Percentiles rank a stretch among this genome's conserved stretches.
phyloP scores from a whole-genome alignment of 208 protist genomes.

The Leishmania major region DNA sequence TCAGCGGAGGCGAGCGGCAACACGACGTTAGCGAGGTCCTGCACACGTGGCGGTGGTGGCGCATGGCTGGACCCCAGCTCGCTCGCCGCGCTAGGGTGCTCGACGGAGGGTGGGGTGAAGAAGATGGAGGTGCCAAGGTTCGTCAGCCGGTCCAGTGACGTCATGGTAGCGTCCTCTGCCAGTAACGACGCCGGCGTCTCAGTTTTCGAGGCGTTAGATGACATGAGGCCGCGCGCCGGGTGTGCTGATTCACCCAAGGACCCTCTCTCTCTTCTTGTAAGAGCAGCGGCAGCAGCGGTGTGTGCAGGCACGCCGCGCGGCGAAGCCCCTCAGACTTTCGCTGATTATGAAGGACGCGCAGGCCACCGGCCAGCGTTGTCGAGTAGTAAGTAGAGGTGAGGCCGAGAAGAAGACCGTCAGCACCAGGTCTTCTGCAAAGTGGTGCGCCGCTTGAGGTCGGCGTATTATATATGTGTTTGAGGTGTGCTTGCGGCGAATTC shows the following conservation, averaged over 20 bases:
- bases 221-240: background rate
- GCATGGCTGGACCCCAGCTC: background rate
- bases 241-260: background rate
- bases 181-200: background rate
- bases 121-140: background rate
- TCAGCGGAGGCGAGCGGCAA: background rate
- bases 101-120: background rate
- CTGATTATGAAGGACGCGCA: background rate
- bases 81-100: background rate
- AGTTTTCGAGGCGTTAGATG: background rate
- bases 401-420: background rate
- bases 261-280: background rate
- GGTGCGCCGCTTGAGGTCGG: background rate
- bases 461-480: background rate
- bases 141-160: background rate
- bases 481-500: background rate
- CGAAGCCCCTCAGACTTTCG: background rate
- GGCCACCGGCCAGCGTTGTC: background rate
- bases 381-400: background rate
- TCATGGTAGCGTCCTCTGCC: background rate
- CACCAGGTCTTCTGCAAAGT: background rate
- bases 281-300: background rate
- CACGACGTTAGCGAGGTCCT: background rate
- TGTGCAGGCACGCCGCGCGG: background rate
- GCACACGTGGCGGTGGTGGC: constrained; percentile 2